A percentile compares a stretch with the other conserved stretches of the same genome.
Evolutionary conservation across 2,329 filamentous ascomycete species (phyloP).

Genomic region (Alternaria sp.): DNA sequence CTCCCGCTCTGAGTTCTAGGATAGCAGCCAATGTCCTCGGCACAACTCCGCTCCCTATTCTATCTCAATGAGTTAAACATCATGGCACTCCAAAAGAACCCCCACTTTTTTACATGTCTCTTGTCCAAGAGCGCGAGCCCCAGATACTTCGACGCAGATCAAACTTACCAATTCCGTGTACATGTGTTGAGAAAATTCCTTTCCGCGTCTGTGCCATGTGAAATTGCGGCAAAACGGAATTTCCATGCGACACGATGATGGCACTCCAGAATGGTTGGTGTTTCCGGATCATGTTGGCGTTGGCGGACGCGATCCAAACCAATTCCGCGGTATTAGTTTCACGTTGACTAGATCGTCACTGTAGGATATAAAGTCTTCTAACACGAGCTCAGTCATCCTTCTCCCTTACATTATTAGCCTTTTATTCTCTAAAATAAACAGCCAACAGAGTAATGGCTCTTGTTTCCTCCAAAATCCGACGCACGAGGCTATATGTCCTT

Average conservation of each 20-base stretch:
- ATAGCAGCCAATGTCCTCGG: not conserved
- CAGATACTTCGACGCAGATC: not conserved
- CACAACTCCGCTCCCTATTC: not conserved
- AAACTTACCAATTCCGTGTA: not conserved
- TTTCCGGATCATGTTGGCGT: too few species aligned
- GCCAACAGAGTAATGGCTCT: accelerated
- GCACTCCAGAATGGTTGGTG: too few species aligned
- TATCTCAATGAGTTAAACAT: not conserved
- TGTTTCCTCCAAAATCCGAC: not conserved
- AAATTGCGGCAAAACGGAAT: not conserved
- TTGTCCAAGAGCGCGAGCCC: not conserved
- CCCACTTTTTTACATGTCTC: not conserved
- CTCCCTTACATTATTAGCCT: too few species aligned
- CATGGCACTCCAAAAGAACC: accelerated
- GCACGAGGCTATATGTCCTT: too few species aligned
- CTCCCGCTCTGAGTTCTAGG: not conserved
- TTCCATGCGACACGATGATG: accelerated
- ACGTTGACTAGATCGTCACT: too few species aligned
- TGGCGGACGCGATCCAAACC: not conserved
- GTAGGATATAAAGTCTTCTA: too few species aligned
- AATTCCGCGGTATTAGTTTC: not conserved
- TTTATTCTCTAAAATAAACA: too few species aligned
- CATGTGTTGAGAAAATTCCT: not conserved
- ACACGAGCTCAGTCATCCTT: too few species aligned
- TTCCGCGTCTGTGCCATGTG: not conserved